Percentiles rank a stretch among this genome's conserved stretches.
Evolutionary conservation across 371 early-diverging fungal genomes (phyloP).

Genomic region (Mortierella sp.): DNA sequence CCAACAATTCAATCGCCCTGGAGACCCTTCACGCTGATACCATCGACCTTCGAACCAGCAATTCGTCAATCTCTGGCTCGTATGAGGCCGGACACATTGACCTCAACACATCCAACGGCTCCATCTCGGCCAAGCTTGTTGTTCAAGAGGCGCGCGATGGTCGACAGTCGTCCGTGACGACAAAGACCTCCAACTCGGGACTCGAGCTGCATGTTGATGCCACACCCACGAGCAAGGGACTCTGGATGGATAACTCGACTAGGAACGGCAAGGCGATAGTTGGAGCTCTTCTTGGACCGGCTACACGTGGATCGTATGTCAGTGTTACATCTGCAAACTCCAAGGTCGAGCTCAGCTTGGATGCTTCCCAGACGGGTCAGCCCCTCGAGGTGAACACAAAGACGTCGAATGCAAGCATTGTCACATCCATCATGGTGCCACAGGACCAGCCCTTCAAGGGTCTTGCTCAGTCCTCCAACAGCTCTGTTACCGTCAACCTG

Average conservation of each 20-base stretch:
- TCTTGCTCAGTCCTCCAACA: conserved; percentile 20
- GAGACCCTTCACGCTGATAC: conserved; percentile 38
- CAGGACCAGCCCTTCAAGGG: conserved; percentile 30
- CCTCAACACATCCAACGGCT: conserved; percentile 29
- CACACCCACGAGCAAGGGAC: conserved; percentile 17
- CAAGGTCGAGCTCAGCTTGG: conserved; percentile 49
- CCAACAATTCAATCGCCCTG: conserved; percentile 33
- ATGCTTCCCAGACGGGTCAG: conserved; percentile 48
- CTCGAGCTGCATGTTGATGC: conserved; percentile 51
- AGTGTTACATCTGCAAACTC: conserved; percentile 24
- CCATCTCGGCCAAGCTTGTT: conserved; percentile 38
- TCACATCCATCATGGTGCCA: conserved; percentile 49
- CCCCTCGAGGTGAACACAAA: conserved; percentile 37
- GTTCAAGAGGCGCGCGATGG: conserved; percentile 21
- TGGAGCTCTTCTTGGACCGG: conserved; percentile 36
- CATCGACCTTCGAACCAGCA: conserved; percentile 40
- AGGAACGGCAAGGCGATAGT: conserved; percentile 44
- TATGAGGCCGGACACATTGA: conserved; percentile 38
- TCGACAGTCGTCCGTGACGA: conserved; percentile 24
- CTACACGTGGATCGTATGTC: conserved; percentile 18
- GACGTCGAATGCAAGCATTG: conserved; percentile 38
- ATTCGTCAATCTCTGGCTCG: conserved; percentile 27
- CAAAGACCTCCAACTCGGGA: conserved; percentile 29
- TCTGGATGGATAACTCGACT: conserved; percentile 34
- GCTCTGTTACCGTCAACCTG: conserved; percentile 40